Percentiles rank a stretch among this genome's conserved stretches.
Evolutionary conservation across 2,329 filamentous ascomycete genomes (phyloP).

Genomic region (Cladosporium sp.): DNA sequence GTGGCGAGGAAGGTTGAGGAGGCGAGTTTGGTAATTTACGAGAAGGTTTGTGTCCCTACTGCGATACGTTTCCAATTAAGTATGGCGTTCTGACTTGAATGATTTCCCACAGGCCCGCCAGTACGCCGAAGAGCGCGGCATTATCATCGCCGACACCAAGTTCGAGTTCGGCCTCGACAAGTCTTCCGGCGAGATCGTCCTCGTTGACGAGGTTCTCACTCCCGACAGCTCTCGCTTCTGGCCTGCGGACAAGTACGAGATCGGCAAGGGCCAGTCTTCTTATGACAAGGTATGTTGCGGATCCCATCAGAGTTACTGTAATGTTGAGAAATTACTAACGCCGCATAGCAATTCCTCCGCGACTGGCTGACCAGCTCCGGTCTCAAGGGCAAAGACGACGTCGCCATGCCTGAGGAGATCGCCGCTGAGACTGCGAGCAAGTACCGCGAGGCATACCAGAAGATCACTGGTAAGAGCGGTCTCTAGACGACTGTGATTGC

Average conservation of each 20-base stretch:
- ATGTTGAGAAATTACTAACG: conserved; percentile 13
- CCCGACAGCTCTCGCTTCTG: conserved; percentile 78
- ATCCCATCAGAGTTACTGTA: neutral
- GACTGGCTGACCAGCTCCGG: conserved; percentile 75
- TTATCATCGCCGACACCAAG: conserved; percentile 75
- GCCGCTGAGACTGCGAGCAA: conserved; percentile 64
- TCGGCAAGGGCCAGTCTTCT: conserved; percentile 72
- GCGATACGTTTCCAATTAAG: too few species aligned
- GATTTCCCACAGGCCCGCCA: conserved; percentile 47
- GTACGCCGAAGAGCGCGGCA: conserved; percentile 62
- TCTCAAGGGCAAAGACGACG: conserved; percentile 69
- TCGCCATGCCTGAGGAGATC: conserved; percentile 69
- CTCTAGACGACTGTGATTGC: too few species aligned
- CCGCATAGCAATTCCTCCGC: conserved; percentile 50
- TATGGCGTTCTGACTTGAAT: neutral
- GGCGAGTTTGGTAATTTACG: conserved; percentile 62
- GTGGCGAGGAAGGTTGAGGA: conserved; percentile 63
- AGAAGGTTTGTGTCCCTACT: conserved; percentile 36
- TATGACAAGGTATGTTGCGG: conserved; percentile 66
- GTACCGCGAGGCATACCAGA: conserved; percentile 73
- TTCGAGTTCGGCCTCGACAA: conserved; percentile 68
- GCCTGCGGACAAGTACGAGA: conserved; percentile 67
- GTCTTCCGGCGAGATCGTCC: conserved; percentile 61
- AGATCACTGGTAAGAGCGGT: conserved; percentile 37
- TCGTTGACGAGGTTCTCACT: conserved; percentile 82